Base-by-base conservation (phyloP, 129 eudicot genomes). In the Pulicaria dysenterica region DNA sequence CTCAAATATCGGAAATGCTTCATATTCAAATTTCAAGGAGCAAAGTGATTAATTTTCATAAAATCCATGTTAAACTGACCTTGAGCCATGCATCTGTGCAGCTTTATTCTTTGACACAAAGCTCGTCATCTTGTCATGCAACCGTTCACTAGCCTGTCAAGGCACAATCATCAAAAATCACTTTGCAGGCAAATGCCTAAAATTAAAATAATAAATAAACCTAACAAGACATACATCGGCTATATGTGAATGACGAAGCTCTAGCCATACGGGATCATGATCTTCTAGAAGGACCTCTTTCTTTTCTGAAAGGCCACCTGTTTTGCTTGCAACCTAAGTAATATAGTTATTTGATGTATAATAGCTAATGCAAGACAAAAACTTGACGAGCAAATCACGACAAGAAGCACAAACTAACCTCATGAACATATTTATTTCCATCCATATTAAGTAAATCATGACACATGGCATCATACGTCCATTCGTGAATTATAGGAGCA, bases 391-490 rank as follows among this genome's bases (percentile, higher is more conserved):
- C 45, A 79, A 39, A 43, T 42, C 34, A 54, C 64, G 6, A 36
- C 45, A 54, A 67, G 24, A 77, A 79, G 12, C 72, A 70, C 11
- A 45, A 49, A 43, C 73, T 69, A 69, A 93, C 98, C 96, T 93
- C 98, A 45, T 87, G 88, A 56, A 93, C 96, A 78, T 93, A 93
- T 73, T 93, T 93, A 79, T 85, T 93, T 62, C 98, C 98, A 37
- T 90, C 98, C 95, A 93, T 81, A 50, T 80, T 69, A 13, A 93
- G 82, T 67, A 93, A 81, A 82, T 93, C 98, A 81, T 80, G 98
- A 75, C 96, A 93, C 96, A 93, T 89, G 78, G 96, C 98, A 79
- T 93, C 98, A 80, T 93, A 93, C 14, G 98, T 93, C 98, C 98
- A 93, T 73, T 93, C 98, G 57, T 93, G 98, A 62, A 93, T 89